These are phyloP conservation scores for Septoria linicola DNA, from an alignment of 2,329 filamentous ascomycete species.

Conservation along the genomic window DNA sequence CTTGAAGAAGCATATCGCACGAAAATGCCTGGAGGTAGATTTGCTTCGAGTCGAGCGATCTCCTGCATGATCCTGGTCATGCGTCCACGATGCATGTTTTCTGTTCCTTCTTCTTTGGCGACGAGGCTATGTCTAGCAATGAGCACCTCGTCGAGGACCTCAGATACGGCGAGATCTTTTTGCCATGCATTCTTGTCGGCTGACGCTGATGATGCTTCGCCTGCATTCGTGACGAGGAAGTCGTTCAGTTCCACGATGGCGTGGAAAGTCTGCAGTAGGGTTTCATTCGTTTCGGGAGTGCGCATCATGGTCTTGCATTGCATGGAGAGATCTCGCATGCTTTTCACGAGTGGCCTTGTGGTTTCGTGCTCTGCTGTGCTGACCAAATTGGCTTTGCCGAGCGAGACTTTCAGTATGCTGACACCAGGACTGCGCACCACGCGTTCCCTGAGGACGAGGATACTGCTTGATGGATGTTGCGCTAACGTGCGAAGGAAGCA, in stretches of 20 bases:
- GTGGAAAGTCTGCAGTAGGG: conserved; percentile 29
- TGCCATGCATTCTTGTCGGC: conserved; percentile 27
- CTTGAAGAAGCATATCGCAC: conserved; percentile 58
- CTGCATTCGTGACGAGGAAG: conserved; percentile 10
- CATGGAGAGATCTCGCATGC: conserved; percentile 33
- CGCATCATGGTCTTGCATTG: conserved; percentile 39
- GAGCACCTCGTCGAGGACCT: conserved; percentile 42
- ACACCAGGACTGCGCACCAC: conserved; percentile 37
- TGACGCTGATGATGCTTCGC: background rate
- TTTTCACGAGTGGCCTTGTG: conserved; percentile 30
- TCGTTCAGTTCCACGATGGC: conserved; percentile 14
- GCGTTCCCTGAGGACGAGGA: conserved; percentile 39
- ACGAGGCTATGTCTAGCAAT: conserved; percentile 32
- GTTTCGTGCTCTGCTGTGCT: conserved; percentile 18
- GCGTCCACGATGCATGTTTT: conserved; percentile 38
- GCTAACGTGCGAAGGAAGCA: conserved; percentile 42
- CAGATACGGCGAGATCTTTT: conserved; percentile 38
- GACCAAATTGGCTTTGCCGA: conserved; percentile 21
- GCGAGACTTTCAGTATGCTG: conserved; percentile 42
- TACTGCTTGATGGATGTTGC: conserved; percentile 35
- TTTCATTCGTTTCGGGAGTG: conserved; percentile 1
- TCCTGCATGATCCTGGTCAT: conserved; percentile 56
- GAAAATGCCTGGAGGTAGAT: conserved; percentile 54
- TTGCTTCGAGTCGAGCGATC: conserved; percentile 51
- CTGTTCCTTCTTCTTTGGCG: conserved; percentile 17